Evolutionary conservation across 2,329 filamentous ascomycete species (phyloP).

Genomic region (Emmonsiellopsis sp.): DNA sequence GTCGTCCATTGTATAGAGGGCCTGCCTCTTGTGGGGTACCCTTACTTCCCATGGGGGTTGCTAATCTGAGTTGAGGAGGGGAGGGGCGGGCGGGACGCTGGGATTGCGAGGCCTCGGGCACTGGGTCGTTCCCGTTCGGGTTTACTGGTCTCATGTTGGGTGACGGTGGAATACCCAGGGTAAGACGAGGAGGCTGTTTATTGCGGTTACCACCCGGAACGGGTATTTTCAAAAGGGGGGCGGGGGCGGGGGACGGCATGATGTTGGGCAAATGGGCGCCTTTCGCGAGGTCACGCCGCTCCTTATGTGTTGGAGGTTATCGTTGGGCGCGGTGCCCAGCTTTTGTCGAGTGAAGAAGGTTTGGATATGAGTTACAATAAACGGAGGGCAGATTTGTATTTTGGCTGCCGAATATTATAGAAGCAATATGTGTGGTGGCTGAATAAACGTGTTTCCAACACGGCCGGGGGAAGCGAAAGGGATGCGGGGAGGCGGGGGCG

Average conservation of each 20-base stretch:
- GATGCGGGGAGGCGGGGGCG: too few relatives aligned
- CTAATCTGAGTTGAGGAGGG: slow-evolving; percentile 72
- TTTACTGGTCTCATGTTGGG: slow-evolving; percentile 68
- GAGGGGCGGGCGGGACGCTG: slow-evolving; percentile 45
- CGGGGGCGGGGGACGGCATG: slow-evolving; percentile 65
- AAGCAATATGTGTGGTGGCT: neutral
- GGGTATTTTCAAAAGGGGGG: slow-evolving; percentile 73
- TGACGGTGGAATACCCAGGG: slow-evolving; percentile 81
- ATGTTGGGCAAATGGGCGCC: slow-evolving; percentile 32
- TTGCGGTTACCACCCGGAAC: slow-evolving; percentile 60
- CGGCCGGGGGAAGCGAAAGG: too few relatives aligned
- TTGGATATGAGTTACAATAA: neutral
- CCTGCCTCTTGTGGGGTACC: slow-evolving; percentile 62
- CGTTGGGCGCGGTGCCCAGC: neutral
- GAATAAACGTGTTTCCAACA: neutral
- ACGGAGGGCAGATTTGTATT: neutral
- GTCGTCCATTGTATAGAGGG: slow-evolving; percentile 42
- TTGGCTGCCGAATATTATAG: neutral
- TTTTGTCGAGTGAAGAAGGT: neutral
- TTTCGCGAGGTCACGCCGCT: neutral
- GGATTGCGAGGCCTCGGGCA: slow-evolving; percentile 27
- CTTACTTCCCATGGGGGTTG: slow-evolving; percentile 71
- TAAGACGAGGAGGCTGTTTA: slow-evolving; percentile 61
- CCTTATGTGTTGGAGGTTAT: neutral
- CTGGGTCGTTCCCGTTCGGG: slow-evolving; percentile 22